Base-by-base conservation (phyloP, 2,329 filamentous ascomycete genomes). In the Phyllachora maydis region DNA sequence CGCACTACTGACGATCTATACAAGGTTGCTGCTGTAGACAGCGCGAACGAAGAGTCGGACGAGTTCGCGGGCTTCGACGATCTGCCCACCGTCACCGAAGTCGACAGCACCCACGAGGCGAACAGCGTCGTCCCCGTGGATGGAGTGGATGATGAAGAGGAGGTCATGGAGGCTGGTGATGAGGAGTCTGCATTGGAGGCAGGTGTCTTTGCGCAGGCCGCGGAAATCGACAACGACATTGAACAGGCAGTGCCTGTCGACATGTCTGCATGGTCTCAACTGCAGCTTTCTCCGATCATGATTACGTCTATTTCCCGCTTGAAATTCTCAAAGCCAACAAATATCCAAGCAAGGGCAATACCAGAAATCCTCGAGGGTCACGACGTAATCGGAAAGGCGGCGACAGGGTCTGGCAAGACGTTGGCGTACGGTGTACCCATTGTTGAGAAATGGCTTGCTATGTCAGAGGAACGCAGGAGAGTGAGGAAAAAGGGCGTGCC, bases 371-470 rank as follows among this genome's bases (percentile, higher is more conserved):
- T 85, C 11, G 65, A 67, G 5, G 85, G 85, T 0, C 76, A 78
- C 41, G 85, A 98, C 46, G 74, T 95, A 10, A 76, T 98, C 32
- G 88, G 88, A 19, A 98, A 98, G 50, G 88, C 88, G 2, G 75
- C 85, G 8, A 98, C 88, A 0, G 88, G 88, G 33, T 95, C 88
- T 9, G 88, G 88, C 36, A 98, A 98, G 50, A 98, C 88, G 0
- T 54, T 98, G 21, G 85, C 88, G 0, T 98, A 92, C 45, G 81
- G 75, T 2, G 82, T 98, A 31, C 88, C 88, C 0, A 88, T 98
- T 26, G 56, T 95, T 7, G 83, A 98, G 45, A 60, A 64, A 26
- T 93, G 74, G 57, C 49, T 98, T 8, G 38, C 49, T 12, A 24
- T 23, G 12, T 11, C 12, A n/a, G 19, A 28, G n/a, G 14, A 18